phyloP scores from a whole-genome alignment of 176 grass and related monocot genomes.

The Neostapfia colusana region DNA sequence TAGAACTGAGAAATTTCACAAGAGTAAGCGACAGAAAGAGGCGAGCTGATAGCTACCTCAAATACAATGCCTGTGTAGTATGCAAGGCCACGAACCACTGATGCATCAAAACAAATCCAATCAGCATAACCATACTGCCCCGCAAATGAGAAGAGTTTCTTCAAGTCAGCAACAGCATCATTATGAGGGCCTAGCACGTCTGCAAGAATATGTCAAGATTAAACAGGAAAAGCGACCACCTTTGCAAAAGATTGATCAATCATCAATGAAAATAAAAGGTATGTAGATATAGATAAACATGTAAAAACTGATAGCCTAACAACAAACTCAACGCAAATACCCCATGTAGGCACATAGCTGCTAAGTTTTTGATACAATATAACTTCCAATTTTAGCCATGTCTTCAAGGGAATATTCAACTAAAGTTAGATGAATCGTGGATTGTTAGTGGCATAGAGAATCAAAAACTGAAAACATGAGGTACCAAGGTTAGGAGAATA shows the following conservation, averaged over 20 bases:
- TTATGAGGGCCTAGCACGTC: constrained; percentile 62
- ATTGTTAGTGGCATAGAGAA: not conserved
- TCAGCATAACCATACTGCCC: constrained; percentile 79
- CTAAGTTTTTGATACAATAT: not conserved
- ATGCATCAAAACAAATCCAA: constrained; percentile 93
- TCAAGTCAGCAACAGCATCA: constrained; percentile 89
- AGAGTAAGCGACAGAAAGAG: not conserved
- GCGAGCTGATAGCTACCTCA: constrained; percentile 47
- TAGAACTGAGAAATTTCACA: not conserved
- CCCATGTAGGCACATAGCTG: not conserved
- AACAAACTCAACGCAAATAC: constrained; percentile 8
- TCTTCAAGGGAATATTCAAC: constrained; percentile 16
- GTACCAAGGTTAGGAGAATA: constrained; percentile 40
- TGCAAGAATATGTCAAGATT: constrained; percentile 38
- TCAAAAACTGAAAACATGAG: not conserved
- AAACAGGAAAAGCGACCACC: not conserved
- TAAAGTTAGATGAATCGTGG: not conserved
- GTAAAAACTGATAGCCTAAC: not conserved
- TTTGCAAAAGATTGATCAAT: constrained; percentile 21
- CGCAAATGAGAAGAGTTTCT: constrained; percentile 78
- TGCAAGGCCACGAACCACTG: constrained; percentile 89
- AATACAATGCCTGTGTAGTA: constrained; percentile 99
- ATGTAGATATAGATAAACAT: constrained; percentile 2
- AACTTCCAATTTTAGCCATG: constrained; percentile 8
- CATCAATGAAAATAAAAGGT: not conserved